Conservation (phyloP, 345 rosid species). For the Eucalyptus sp. region DNA sequence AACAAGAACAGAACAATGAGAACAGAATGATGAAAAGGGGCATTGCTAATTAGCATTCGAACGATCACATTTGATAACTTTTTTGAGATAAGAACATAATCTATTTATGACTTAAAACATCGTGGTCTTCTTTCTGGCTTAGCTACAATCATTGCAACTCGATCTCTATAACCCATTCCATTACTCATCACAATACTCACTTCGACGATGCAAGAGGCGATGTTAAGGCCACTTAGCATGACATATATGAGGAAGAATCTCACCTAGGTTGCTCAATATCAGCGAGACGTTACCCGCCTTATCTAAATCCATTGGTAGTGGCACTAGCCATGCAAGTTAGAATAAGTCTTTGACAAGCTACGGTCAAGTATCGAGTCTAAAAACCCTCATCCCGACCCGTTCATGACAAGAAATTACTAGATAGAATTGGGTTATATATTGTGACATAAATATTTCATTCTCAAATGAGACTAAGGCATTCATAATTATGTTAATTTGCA, state of each 20-base stretch:
- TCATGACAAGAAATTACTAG: neutral
- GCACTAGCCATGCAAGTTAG: neutral
- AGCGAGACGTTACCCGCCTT: neutral
- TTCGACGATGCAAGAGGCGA: neutral
- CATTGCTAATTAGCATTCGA: neutral
- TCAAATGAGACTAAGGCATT: neutral
- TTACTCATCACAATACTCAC: neutral
- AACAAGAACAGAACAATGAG: neutral
- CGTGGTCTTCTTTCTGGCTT: neutral
- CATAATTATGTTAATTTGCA: neutral
- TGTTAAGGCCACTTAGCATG: neutral
- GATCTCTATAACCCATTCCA: neutral
- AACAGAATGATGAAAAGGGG: neutral
- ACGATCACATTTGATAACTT: neutral
- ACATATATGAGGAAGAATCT: neutral
- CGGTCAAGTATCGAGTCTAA: accelerated
- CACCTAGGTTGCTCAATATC: neutral
- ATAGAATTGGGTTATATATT: neutral
- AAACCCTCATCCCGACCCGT: neutral
- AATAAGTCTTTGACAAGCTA: neutral
- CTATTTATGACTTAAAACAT: neutral
- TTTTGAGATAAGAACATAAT: neutral
- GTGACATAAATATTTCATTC: neutral
- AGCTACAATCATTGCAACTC: neutral
- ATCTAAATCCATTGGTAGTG: neutral